Conservation (phyloP, 176 grass and related monocot genomes). For the Aechmea fasciata region DNA sequence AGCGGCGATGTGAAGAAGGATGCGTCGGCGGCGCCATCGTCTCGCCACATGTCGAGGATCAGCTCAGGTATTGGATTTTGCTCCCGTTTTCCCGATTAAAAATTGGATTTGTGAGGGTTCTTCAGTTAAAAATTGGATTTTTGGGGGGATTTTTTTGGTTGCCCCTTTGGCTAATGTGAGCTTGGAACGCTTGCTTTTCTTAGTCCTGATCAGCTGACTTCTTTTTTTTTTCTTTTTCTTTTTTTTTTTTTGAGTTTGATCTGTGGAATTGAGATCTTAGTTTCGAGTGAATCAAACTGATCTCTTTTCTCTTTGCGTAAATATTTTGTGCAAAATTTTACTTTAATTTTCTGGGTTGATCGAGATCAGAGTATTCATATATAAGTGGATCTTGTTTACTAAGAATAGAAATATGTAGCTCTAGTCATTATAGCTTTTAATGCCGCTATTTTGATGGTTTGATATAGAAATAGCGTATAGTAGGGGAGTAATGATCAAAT, state of each 20-base stretch:
- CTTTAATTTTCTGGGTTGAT: not conserved
- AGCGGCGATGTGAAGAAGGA: slow-evolving; percentile 34
- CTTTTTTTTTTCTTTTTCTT: too few species aligned
- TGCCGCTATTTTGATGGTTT: not conserved
- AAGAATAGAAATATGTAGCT: not conserved
- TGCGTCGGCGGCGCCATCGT: slow-evolving; percentile 14
- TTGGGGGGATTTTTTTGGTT: not conserved
- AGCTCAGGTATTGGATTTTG: slow-evolving; percentile 57
- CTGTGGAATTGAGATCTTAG: not conserved
- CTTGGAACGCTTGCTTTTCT: not conserved
- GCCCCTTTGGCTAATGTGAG: not conserved
- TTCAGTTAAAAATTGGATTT: not conserved
- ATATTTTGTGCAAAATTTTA: too few species aligned
- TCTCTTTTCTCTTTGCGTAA: not conserved
- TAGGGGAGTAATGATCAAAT: not conserved
- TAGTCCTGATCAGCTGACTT: not conserved
- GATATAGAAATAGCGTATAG: not conserved
- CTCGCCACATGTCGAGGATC: slow-evolving; percentile 19
- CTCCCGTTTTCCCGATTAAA: not conserved
- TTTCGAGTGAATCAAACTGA: not conserved
- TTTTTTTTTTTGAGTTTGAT: not conserved
- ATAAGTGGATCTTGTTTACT: not conserved
- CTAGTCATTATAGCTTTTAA: not conserved
- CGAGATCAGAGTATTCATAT: not conserved
- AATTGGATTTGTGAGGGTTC: not conserved